Evolutionary conservation across 2,329 filamentous ascomycete genomes (phyloP), one percentile per base, ranked within the genome.

Genomic region (Cladosporium oxysporum): DNA sequence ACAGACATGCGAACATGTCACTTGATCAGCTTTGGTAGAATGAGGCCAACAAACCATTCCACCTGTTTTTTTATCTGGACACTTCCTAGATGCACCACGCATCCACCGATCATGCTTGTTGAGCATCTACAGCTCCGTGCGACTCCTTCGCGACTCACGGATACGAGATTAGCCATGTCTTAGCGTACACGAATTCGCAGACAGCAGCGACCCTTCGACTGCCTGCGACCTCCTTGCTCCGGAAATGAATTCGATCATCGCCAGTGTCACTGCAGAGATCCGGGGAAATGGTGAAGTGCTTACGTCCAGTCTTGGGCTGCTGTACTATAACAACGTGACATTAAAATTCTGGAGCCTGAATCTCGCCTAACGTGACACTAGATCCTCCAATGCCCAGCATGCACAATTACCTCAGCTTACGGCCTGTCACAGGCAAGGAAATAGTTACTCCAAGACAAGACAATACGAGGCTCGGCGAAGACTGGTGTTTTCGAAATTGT

Each of bases 1-100:
- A 53, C 52, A 53, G 58, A 53, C 57, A 66, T 49, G 58, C 57
- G 58, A 61, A 57, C 57, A 53, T 61, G 58, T 62, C 64, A 66
- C 64, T 62, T 66, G 47, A 61, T 61, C 57, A 59, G 58, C 58
- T 65, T 50, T 58, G 64, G 53, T 60, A 62, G 58, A 57, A 61
- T 62, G 57, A 66, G 57, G 58, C 47, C 64, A 62, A 55, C 47
- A 59, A 66, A 62, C 55, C 57, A 66, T 61, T 66, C 64, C 61
- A 63, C 61, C 61, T 63, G 61, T 57, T 63, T 47, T 41, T 44
- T 47, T 55, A 41, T 59, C 31, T 4, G 57, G 10, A 29, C 31
- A n/a, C 21, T 47, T 31, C n/a, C n/a, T 41, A 26, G 23, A 21
- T 47, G n/a, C 50, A 29, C 26, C 50, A 31, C 18, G 7, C 23